Conservation (phyloP, 176 grass and related monocot genomes). For the Raddia distichophylla region DNA sequence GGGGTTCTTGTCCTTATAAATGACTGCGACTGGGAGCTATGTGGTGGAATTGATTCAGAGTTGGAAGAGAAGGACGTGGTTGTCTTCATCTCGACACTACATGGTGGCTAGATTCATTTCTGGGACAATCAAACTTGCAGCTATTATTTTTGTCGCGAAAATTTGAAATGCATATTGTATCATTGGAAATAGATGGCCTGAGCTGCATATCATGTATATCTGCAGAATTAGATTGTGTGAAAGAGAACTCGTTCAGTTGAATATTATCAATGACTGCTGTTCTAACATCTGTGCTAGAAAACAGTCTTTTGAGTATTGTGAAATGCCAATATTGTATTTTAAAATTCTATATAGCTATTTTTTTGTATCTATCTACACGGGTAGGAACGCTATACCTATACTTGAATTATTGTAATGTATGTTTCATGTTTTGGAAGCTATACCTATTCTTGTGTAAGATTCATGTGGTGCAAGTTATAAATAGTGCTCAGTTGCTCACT, state of each 20-base stretch:
- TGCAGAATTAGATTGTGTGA: neutral
- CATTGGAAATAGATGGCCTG: neutral
- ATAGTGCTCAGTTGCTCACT: too few species aligned
- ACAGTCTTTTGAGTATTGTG: neutral
- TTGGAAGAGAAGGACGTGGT: slow-evolving; percentile 91
- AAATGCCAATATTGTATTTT: neutral
- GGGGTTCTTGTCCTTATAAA: slow-evolving; percentile 90
- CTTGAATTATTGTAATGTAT: too few species aligned
- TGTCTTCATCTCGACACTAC: slow-evolving; percentile 89
- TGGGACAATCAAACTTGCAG: neutral
- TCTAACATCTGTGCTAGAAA: slow-evolving; percentile 6
- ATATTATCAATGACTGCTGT: neutral
- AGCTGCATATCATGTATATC: neutral
- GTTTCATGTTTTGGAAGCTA: too few species aligned
- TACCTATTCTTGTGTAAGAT: too few species aligned
- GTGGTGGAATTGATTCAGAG: slow-evolving; percentile 69
- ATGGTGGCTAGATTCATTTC: slow-evolving; percentile 67
- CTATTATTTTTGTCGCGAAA: neutral
- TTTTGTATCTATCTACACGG: neutral
- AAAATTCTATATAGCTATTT: neutral
- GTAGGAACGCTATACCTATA: neutral
- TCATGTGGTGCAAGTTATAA: too few species aligned
- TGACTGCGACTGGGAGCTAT: slow-evolving; percentile 90
- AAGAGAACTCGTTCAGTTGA: neutral
- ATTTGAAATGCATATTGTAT: slow-evolving; percentile 17